Evolutionary conservation across 192 early-diverging fungal species (phyloP).

Genomic region (Geranomyces michiganensis): DNA sequence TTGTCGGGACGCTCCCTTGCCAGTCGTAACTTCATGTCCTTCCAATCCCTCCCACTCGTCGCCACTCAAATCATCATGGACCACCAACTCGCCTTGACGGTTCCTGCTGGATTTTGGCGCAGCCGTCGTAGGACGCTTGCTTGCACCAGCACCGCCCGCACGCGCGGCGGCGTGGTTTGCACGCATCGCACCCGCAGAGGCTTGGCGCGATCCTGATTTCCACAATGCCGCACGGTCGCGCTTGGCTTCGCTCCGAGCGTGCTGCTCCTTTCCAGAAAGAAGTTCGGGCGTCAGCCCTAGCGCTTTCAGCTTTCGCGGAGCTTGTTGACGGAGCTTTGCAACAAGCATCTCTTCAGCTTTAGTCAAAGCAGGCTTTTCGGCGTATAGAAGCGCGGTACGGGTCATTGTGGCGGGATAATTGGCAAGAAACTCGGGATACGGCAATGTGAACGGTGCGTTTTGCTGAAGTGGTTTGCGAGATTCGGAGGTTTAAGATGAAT

Average conservation of each 20-base stretch:
- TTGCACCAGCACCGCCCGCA: background rate
- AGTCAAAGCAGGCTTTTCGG: constrained; percentile 43
- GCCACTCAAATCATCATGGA: constrained; percentile 39
- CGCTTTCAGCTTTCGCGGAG: constrained; percentile 40
- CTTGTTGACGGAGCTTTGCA: constrained; percentile 27
- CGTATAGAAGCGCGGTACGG: constrained; percentile 54
- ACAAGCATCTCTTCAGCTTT: constrained; percentile 42
- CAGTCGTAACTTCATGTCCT: background rate
- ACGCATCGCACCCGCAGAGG: background rate
- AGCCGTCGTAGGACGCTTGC: background rate
- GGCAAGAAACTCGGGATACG: constrained; percentile 45
- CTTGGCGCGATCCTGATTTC: background rate
- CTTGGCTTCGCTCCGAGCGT: constrained; percentile 10
- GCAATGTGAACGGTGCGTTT: background rate
- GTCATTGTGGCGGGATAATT: constrained; percentile 58
- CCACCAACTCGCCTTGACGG: background rate
- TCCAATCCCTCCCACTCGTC: constrained; percentile 16
- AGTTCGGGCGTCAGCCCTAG: constrained; percentile 37
- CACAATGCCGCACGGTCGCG: constrained; percentile 11
- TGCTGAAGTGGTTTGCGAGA: background rate
- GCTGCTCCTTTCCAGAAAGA: constrained; percentile 13
- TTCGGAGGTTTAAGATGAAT: constrained; percentile 5
- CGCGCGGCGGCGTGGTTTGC: background rate
- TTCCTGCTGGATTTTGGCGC: background rate
- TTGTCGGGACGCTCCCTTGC: background rate